Conservation (phyloP, 805 yeast genomes). For the Starmerella stigmatis region DNA sequence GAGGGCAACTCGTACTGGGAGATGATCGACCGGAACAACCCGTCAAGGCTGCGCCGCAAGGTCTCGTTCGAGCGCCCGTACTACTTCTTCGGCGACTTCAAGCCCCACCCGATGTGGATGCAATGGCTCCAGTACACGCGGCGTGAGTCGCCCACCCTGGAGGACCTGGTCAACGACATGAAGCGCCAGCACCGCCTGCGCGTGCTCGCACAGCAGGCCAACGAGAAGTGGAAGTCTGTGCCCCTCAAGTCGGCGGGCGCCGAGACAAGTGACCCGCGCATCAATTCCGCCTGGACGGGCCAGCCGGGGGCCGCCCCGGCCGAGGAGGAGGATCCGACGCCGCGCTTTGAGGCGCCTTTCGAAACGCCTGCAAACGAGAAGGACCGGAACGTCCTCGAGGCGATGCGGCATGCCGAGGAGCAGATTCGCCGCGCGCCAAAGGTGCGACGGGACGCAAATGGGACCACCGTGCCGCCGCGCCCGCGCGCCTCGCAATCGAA, state of each 20-base stretch:
- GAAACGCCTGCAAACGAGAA: too few species aligned
- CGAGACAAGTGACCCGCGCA: constrained; percentile 15
- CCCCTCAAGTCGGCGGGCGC: constrained; percentile 24
- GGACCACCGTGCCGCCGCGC: background rate
- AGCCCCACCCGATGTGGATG: constrained; percentile 51
- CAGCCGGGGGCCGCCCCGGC: background rate
- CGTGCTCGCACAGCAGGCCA: constrained; percentile 39
- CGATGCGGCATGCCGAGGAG: constrained; percentile 10
- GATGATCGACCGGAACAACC: constrained; percentile 43
- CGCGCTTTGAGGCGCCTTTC: background rate
- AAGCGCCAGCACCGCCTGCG: constrained; percentile 45
- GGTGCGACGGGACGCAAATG: constrained; percentile 7
- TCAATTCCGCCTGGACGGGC: constrained; percentile 22
- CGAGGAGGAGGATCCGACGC: background rate
- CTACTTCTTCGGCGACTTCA: constrained; percentile 21
- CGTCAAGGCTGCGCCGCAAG: constrained; percentile 45
- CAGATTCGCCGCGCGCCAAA: constrained; percentile 6
- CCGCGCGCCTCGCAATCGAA: background rate
- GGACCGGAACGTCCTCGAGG: background rate
- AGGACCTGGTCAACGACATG: constrained; percentile 52
- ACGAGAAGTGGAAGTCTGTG: constrained; percentile 30
- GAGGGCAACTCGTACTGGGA: constrained; percentile 85
- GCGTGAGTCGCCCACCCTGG: constrained; percentile 46
- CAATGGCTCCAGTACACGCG: constrained; percentile 71
- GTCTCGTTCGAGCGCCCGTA: constrained; percentile 40